Base-by-base conservation (phyloP, 306 rosid species). In the Cucumis cinereus region DNA sequence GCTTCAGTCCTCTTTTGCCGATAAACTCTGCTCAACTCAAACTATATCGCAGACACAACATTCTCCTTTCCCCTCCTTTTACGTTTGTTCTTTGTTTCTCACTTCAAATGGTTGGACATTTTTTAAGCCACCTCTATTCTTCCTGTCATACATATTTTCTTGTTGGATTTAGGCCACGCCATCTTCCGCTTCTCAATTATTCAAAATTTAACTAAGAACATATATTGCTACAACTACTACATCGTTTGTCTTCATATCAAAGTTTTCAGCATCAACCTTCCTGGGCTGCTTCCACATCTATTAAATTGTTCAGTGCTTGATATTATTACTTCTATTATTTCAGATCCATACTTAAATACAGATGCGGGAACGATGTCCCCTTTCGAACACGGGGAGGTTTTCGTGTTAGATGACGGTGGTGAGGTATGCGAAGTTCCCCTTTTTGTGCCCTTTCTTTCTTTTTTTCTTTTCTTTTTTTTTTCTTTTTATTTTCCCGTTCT, bases 321-420 rank as follows among this genome's bases (percentile, higher is more conserved):
- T 73, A 16, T 10, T 55, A 53, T 33, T 58, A 30, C 24, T 71
- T 78, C 61, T 79, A 36, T 41, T 8, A 74, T 79, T 36, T 75
- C 90, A 93, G 98, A 93, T 91, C 98, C 98, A 77, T 93, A 93
- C 86, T 88, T 93, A 78, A 93, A 93, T 89, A 93, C 93, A 35
- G 98, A 93, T 85, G 98, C 98, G 14, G 98, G 98, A 86, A 91
- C 97, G 74, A 88, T 93, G 98, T 91, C 98, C 75, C 98, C 98
- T 74, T 80, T 88, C 50, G 98, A 93, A 88, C 98, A 93, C 77
- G 98, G 98, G 23, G 98, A 93, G 83, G 98, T 93, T 61, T 93
- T 68, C 76, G 98, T 93, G 58, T 83, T 93, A 77, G 98, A 93
- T 67, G 98, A 93, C 81, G 98, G 98, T 55, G 98, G 98, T 52